phyloP scores from a whole-genome alignment of 108 stramenopile genomes.

The Conticribra guillardii region DNA sequence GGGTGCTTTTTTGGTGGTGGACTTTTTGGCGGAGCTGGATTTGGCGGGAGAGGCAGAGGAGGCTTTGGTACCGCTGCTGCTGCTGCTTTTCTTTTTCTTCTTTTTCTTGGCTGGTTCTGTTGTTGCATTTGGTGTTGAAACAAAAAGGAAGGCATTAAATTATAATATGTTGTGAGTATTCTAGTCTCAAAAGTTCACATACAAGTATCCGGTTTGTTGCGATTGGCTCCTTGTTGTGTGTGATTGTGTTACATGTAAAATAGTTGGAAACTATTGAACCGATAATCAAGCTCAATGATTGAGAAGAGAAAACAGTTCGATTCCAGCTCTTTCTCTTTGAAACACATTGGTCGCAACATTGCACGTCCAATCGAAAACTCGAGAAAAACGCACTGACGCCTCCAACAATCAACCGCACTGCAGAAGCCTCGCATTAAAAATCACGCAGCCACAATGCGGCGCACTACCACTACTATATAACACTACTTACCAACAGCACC shows the following conservation, averaged over 20 bases:
- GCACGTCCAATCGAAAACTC: neutral
- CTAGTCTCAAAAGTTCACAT: neutral
- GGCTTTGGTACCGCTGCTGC: neutral
- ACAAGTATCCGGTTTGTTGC: too few species aligned
- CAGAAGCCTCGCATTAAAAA: neutral
- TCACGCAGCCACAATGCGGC: too few species aligned
- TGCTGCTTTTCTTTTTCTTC: conserved; percentile 30
- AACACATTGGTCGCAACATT: neutral
- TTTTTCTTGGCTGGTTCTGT: conserved; percentile 26
- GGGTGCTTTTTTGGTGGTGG: conserved; percentile 6
- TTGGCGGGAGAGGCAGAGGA: neutral
- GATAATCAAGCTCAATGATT: neutral
- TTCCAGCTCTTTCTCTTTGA: neutral
- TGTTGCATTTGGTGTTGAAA: conserved; percentile 19
- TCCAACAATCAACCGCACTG: neutral
- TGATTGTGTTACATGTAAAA: too few species aligned
- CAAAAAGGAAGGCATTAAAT: neutral
- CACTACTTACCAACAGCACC: conserved; percentile 39
- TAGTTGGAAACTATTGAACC: too few species aligned
- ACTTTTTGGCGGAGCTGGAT: conserved; percentile 1
- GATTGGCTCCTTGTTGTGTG: too few species aligned
- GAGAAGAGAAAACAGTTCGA: neutral
- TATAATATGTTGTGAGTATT: conserved; percentile 1
- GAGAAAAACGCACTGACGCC: neutral
- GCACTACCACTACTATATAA: too few species aligned